Percentiles rank a stretch among this genome's conserved stretches.
Evolutionary conservation across 2,329 filamentous ascomycete species (phyloP).

Genomic region (Raffaelea arxii): DNA sequence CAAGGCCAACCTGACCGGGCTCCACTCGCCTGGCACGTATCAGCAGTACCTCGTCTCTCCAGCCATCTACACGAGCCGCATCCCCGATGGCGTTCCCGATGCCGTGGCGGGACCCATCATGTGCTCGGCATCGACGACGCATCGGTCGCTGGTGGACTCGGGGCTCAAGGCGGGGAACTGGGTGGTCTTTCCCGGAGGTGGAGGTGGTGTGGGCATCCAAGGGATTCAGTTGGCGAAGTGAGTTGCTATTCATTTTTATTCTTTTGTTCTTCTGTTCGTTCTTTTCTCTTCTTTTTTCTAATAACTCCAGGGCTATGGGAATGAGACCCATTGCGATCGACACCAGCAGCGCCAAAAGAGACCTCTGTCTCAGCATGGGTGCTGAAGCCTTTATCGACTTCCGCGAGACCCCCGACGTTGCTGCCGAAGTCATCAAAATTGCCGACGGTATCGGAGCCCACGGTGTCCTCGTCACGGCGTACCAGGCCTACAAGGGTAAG

Average conservation of each 20-base stretch:
- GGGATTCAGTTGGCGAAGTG: conserved; percentile 33
- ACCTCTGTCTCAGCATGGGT: conserved; percentile 36
- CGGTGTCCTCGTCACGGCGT: conserved; percentile 5
- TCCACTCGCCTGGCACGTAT: conserved; percentile 33
- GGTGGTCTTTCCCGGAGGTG: conserved; percentile 44
- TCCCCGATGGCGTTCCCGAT: conserved; percentile 37
- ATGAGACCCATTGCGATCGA: conserved; percentile 47
- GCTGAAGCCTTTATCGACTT: conserved; percentile 50
- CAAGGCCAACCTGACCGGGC: conserved; percentile 8
- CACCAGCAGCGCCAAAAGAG: conserved; percentile 34
- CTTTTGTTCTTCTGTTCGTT: too few species aligned
- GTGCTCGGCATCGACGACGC: conserved; percentile 49
- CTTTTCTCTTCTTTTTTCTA: too few species aligned
- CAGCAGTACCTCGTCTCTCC: conserved; percentile 50
- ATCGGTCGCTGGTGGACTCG: conserved; percentile 43
- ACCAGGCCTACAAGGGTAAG: conserved; percentile 2
- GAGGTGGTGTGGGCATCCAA: conserved; percentile 25
- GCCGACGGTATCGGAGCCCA: conserved; percentile 8
- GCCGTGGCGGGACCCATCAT: conserved; percentile 49
- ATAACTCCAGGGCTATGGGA: conserved; percentile 40
- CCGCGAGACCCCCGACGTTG: conserved; percentile 22
- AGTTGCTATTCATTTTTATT: too few species aligned
- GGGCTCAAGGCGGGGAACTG: conserved; percentile 40
- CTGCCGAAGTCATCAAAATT: background rate
- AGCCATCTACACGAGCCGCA: conserved; percentile 41